phyloP scores from a whole-genome alignment of 2,329 filamentous ascomycete genomes.

The Venturia aucupariae region DNA sequence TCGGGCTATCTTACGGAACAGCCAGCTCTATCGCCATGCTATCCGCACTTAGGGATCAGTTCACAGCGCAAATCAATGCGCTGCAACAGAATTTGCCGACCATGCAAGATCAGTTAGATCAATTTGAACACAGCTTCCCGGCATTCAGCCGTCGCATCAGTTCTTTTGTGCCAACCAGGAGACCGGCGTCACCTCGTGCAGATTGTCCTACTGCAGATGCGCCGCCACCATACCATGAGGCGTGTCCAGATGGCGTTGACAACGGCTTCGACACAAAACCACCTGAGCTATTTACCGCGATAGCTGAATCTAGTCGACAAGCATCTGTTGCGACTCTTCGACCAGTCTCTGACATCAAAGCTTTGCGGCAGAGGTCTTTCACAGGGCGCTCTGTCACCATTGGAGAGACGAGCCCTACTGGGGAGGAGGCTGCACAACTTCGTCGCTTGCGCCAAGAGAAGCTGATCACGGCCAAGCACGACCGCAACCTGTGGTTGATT shows the following conservation, averaged over 20 bases:
- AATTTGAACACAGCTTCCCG: slow-evolving; percentile 54
- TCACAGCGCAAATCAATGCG: slow-evolving; percentile 65
- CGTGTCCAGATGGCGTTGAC: slow-evolving; percentile 11
- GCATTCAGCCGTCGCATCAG: slow-evolving; percentile 64
- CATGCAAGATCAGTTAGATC: slow-evolving; percentile 56
- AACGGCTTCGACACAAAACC: slow-evolving; percentile 14
- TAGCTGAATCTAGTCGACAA: neutral
- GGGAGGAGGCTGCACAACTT: slow-evolving; percentile 38
- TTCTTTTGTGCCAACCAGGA: slow-evolving; percentile 53
- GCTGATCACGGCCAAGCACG: slow-evolving; percentile 40
- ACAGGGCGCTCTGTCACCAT: slow-evolving; percentile 26
- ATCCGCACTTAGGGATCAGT: slow-evolving; percentile 62
- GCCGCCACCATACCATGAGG: slow-evolving; percentile 15
- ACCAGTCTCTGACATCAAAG: neutral
- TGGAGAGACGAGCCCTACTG: slow-evolving; percentile 33
- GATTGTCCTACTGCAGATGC: slow-evolving; percentile 35
- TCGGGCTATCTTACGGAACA: neutral
- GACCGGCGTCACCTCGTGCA: slow-evolving; percentile 9
- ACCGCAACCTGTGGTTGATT: slow-evolving; percentile 44
- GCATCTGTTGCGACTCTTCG: slow-evolving; percentile 12
- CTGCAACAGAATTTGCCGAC: slow-evolving; percentile 53
- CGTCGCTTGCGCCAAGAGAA: slow-evolving; percentile 37
- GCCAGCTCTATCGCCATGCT: slow-evolving; percentile 41
- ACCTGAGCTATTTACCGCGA: slow-evolving; percentile 9
- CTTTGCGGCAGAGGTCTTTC: neutral